These are phyloP conservation scores for Pittosporum tobira DNA, from an alignment of 129 eudicot species.

Conservation along the genomic window DNA sequence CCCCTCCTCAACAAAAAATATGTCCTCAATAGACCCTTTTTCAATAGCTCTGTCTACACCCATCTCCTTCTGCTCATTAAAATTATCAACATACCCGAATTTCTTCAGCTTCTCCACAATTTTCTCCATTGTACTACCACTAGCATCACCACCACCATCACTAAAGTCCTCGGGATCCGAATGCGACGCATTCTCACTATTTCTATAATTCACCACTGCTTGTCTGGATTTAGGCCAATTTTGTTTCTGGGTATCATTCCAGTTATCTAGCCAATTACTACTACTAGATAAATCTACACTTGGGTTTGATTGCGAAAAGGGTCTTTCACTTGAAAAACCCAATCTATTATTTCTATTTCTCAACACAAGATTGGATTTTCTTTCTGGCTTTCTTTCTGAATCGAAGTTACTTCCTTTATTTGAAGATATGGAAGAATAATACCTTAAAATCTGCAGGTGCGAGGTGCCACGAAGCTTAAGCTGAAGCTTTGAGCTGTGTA, in stretches of 20 bases:
- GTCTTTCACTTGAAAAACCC: slow-evolving; percentile 15
- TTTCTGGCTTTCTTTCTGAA: slow-evolving; percentile 21
- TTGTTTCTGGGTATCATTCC: slow-evolving; percentile 48
- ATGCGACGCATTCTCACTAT: slow-evolving; percentile 21
- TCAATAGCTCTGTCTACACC: slow-evolving; percentile 35
- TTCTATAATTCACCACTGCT: slow-evolving; percentile 34
- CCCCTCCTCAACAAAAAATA: slow-evolving; percentile 83
- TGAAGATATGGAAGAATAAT: slow-evolving; percentile 32
- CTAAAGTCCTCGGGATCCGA: slow-evolving; percentile 34
- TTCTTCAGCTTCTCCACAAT: slow-evolving; percentile 76
- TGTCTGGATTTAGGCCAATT: slow-evolving; percentile 35
- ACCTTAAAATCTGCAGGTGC: slow-evolving; percentile 45
- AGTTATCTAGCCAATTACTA: slow-evolving; percentile 68
- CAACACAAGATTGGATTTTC: slow-evolving; percentile 27
- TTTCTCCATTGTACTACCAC: slow-evolving; percentile 81
- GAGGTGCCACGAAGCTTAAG: slow-evolving; percentile 36
- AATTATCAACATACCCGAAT: slow-evolving; percentile 72
- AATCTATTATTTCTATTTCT: slow-evolving; percentile 22
- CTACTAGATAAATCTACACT: slow-evolving; percentile 18
- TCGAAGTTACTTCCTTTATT: slow-evolving; percentile 32
- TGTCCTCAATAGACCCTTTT: slow-evolving; percentile 88
- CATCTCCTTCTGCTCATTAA: slow-evolving; percentile 26
- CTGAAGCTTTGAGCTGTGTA: slow-evolving; percentile 54
- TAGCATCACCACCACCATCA: slow-evolving; percentile 19
- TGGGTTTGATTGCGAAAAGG: slow-evolving; percentile 20